Conservation (phyloP, 345 rosid genomes). For the Gossypium sturtianum region DNA sequence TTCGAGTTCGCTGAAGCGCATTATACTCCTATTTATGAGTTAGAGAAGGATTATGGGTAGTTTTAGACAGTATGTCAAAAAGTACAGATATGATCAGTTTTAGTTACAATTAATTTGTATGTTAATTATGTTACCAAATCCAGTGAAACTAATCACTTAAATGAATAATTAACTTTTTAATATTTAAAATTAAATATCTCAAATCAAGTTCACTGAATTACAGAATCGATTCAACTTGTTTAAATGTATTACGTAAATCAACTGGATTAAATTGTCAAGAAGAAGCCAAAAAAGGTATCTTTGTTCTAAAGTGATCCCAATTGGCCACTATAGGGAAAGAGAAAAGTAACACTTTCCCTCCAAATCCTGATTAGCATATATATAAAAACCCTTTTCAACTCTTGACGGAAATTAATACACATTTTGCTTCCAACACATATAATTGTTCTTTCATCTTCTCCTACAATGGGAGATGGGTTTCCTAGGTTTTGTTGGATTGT, state of each 20-base stretch:
- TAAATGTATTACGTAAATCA: too few species aligned
- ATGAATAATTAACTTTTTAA: too few species aligned
- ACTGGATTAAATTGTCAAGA: not conserved
- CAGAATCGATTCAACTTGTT: too few species aligned
- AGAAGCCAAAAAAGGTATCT: not conserved
- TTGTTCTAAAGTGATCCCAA: conserved; percentile 10
- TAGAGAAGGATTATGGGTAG: accelerated
- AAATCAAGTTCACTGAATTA: too few species aligned
- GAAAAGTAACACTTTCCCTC: not conserved
- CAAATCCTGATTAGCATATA: not conserved
- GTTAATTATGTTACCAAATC: too few species aligned
- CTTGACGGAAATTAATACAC: not conserved
- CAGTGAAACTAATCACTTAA: too few species aligned
- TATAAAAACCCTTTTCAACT: not conserved
- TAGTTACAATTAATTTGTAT: too few species aligned
- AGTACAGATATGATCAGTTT: too few species aligned
- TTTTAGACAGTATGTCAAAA: too few species aligned
- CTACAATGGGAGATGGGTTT: conserved; percentile 14
- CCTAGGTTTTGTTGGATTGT: conserved; percentile 3
- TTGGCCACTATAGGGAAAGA: not conserved
- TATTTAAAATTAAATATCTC: too few species aligned
- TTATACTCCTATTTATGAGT: too few species aligned
- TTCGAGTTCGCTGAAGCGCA: too few species aligned
- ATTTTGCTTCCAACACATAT: not conserved
- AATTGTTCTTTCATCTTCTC: not conserved